Conservation (phyloP, 2,329 filamentous ascomycete genomes). For the Pestalotiopsis sp. region DNA sequence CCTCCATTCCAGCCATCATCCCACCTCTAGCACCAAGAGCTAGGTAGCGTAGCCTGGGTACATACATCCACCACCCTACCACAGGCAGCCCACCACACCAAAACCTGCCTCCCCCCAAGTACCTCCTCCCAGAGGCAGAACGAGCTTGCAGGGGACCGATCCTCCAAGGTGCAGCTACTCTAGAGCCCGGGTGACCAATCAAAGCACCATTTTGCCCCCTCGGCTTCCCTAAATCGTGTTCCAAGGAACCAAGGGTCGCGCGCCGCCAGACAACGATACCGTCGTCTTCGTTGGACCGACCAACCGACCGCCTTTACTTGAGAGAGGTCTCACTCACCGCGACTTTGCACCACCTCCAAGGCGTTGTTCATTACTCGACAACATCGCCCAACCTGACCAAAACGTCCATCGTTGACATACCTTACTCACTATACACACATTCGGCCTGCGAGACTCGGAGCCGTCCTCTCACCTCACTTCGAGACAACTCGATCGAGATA, state of each 20-base stretch:
- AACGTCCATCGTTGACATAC: neutral
- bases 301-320: constrained; percentile 10
- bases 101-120: neutral
- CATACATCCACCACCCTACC: neutral
- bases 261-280: neutral
- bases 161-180: constrained; percentile 9
- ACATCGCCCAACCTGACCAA: neutral
- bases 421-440: neutral
- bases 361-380: neutral
- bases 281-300: neutral
- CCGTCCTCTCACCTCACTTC: neutral
- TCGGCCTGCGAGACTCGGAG: constrained; percentile 7
- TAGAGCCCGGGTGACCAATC: constrained; percentile 13
- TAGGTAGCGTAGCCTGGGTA: neutral
- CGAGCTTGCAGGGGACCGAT: constrained; percentile 4
- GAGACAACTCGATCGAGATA: neutral
- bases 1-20: neutral
- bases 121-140: neutral
- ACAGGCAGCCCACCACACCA: neutral
- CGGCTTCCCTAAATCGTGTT: constrained; percentile 17
- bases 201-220: neutral
- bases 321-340: constrained; percentile 12
- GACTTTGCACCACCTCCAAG: constrained; percentile 1
- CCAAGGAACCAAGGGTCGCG: constrained; percentile 12
- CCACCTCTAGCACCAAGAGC: neutral